A percentile compares a stretch with the other conserved stretches of the same genome.
Conservation (phyloP, 2,329 filamentous ascomycete genomes). For the Hypoxylon sp. region DNA sequence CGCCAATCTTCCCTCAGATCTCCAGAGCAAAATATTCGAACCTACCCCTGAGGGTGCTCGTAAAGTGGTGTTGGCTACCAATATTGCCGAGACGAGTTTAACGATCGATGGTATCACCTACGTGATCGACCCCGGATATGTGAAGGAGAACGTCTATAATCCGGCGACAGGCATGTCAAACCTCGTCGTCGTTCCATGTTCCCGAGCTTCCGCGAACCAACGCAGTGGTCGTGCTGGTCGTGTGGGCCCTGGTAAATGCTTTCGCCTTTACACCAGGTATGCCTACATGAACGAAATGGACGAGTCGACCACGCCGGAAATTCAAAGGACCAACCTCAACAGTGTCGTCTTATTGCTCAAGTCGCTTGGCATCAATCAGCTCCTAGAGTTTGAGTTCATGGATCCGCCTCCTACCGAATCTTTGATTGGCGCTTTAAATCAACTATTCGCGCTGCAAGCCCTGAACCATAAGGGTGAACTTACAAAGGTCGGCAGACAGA, state of each 20-base stretch:
- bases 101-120: conserved; percentile 98
- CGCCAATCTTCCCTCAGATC: conserved; percentile 89
- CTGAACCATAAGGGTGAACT: conserved; percentile 90
- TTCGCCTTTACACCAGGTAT: conserved; percentile 93
- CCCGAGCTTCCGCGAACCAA: conserved; percentile 92
- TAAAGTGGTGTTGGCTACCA: conserved; percentile 94
- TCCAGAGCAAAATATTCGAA: conserved; percentile 95
- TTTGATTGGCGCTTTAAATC: conserved; percentile 88
- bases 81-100: conserved; percentile 95
- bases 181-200: conserved; percentile 90
- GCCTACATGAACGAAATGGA: conserved; percentile 96
- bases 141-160: conserved; percentile 96
- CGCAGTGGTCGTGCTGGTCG: conserved; percentile 92
- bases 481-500: conserved; percentile 91
- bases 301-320: conserved; percentile 91
- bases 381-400: conserved; percentile 96
- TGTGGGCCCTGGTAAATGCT: conserved; percentile 92
- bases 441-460: conserved; percentile 90
- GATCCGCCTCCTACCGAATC: conserved; percentile 92
- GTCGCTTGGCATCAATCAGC: conserved; percentile 89
- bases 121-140: conserved; percentile 94
- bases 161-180: conserved; percentile 93
- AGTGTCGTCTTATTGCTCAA: conserved; percentile 88
- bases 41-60: conserved; percentile 87
- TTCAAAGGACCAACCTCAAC: conserved; percentile 90